Percentiles rank a stretch among this genome's conserved stretches.
Evolutionary conservation across 192 early-diverging fungal genomes (phyloP).

Genomic region (Coemansia guatemalensis): DNA sequence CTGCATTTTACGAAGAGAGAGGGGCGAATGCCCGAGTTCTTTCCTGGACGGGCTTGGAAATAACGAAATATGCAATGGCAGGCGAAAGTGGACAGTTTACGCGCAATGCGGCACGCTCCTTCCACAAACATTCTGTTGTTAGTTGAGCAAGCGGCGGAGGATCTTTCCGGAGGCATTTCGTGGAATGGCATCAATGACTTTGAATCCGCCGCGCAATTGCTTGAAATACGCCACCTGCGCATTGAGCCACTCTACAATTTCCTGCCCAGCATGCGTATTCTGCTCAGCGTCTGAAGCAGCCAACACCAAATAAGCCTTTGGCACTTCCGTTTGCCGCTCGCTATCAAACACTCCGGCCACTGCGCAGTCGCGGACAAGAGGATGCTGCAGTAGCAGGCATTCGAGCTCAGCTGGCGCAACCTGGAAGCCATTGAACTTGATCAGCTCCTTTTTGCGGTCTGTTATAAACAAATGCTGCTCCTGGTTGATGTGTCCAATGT

Average conservation of each 20-base stretch:
- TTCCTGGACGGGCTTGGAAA: too few species aligned
- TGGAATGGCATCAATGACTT: conserved; percentile 22
- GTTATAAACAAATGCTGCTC: conserved; percentile 60
- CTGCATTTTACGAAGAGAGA: too few species aligned
- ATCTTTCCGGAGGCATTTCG: conserved; percentile 37
- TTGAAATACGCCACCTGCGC: conserved; percentile 37
- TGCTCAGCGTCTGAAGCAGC: conserved; percentile 7
- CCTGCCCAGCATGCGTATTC: background rate
- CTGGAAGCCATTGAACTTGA: conserved; percentile 85
- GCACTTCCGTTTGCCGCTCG: conserved; percentile 54
- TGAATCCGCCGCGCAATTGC: conserved; percentile 35
- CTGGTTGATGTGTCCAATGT: conserved; percentile 67
- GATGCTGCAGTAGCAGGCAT: conserved; percentile 65
- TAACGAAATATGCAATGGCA: conserved; percentile 1
- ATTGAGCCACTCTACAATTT: conserved; percentile 31
- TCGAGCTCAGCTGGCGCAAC: conserved; percentile 87
- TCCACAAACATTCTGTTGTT: conserved; percentile 2
- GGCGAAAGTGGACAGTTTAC: too few species aligned
- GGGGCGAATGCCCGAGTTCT: too few species aligned
- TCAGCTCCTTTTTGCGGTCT: conserved; percentile 84
- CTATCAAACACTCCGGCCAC: conserved; percentile 63
- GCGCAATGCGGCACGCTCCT: too few species aligned
- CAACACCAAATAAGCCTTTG: conserved; percentile 35
- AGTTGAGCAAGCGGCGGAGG: conserved; percentile 39
- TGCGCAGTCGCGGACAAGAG: conserved; percentile 62